Evolutionary conservation across 2,329 filamentous ascomycete species (phyloP).

Genomic region (Fusarium odoratissimum): DNA sequence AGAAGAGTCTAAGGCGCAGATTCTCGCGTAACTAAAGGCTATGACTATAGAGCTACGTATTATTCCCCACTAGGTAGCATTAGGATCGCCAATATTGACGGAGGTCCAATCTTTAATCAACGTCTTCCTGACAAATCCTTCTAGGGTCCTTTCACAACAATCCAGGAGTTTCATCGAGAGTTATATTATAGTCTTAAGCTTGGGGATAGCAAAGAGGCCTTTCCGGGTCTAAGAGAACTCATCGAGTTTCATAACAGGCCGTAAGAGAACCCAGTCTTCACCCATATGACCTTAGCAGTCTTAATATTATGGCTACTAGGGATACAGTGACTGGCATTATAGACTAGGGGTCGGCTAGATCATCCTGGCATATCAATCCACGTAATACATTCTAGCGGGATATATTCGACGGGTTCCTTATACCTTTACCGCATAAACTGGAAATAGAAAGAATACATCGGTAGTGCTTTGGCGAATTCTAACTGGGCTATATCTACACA

Average conservation of each 20-base stretch:
- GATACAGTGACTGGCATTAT: conserved; percentile 58
- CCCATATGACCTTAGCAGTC: conserved; percentile 58
- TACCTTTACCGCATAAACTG: conserved; percentile 19
- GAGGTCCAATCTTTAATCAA: conserved; percentile 40
- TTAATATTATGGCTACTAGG: conserved; percentile 56
- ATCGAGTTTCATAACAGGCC: conserved; percentile 34
- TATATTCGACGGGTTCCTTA: conserved; percentile 31
- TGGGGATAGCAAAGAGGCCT: neutral
- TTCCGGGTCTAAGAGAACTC: conserved; percentile 18
- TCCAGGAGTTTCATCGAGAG: conserved; percentile 44
- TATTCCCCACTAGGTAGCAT: fast-evolving
- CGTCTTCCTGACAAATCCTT: conserved; percentile 30
- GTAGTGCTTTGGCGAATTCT: conserved; percentile 31
- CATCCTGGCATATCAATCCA: conserved; percentile 30
- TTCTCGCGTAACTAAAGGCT: neutral
- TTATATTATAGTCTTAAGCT: conserved; percentile 22
- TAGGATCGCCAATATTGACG: conserved; percentile 27
- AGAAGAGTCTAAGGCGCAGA: neutral
- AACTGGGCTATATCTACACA: neutral
- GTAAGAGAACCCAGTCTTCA: conserved; percentile 49
- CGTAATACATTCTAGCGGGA: conserved; percentile 36
- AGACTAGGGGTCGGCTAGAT: conserved; percentile 51
- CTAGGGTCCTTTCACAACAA: conserved; percentile 44
- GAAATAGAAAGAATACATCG: conserved; percentile 35
- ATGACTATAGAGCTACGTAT: neutral